Base-by-base conservation (phyloP, 495 filamentous ascomycete species). In the Delitschia confertaspora region DNA sequence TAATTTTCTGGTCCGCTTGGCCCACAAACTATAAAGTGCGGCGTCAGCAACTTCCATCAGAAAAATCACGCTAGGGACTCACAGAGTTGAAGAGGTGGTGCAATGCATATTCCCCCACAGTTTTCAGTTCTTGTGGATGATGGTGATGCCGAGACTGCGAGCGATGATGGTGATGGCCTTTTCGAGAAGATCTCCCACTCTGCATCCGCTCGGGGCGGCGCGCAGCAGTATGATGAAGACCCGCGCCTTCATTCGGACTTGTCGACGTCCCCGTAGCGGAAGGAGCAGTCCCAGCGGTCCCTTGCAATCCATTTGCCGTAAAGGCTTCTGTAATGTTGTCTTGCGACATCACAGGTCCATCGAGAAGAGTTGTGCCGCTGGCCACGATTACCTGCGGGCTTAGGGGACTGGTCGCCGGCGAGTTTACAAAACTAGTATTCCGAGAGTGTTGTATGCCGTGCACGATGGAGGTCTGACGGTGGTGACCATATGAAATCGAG, bases 61-160 rank as follows among this genome's bases (percentile, higher is more conserved):
- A 16, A 8, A 10, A 27, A 6, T 21, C 29, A 25, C 17, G 8
- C 14, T 33, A 26, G 23, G 26, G 18, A 65, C 80, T 65, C 59
- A 83, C 80, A 37, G 88, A 85, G 49, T 88, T 95, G 65, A 98
- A 95, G 23, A 98, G 69, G 56, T 95, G 89, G 65, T 96, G 89
- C 41, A 96, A 68, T 18, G 93, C 88, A 73, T 94, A 95, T 69
- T 98, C 91, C 33, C 87, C 89, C 36, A 93, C 87, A 0, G 86
- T 94, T 65, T 88, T 94, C 46, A 76, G 72, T 54, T 93, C 83
- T 23, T 77, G 73, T 56, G 72, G 69, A 57, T 80, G 74, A 49
- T 79, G 33, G 17, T 59, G 79, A 44, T 79, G 75, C 29, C 82
- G 83, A 21, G 88, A 93, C 58, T 89, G 83, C 8, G 86, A 88